phyloP scores from a whole-genome alignment of 2,329 filamentous ascomycete species.

The Sporothrix brunneoviolacea region DNA sequence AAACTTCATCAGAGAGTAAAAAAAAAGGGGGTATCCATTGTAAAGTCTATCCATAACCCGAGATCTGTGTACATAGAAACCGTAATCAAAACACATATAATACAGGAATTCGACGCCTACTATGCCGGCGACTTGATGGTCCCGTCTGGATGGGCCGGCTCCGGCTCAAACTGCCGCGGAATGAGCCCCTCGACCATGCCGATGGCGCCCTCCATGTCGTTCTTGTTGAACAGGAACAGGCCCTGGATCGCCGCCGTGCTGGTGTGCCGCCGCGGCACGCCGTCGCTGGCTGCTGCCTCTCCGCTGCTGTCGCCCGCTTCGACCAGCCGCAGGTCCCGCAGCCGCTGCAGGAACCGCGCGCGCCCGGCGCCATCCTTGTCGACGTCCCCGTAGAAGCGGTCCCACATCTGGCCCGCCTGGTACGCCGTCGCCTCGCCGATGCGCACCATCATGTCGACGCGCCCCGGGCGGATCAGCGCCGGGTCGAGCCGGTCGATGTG shows the following conservation, averaged over 20 bases:
- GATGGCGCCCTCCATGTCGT: constrained; percentile 80
- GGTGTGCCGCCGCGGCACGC: constrained; percentile 45
- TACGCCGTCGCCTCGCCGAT: constrained; percentile 81
- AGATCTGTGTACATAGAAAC: too few species aligned
- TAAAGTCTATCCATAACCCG: too few species aligned
- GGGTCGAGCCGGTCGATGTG: constrained; percentile 85
- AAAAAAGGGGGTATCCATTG: too few species aligned
- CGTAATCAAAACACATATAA: too few species aligned
- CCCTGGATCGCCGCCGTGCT: constrained; percentile 93
- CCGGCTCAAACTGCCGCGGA: constrained; percentile 48
- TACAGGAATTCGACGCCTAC: background rate
- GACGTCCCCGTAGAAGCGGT: constrained; percentile 85
- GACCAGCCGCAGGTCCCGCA: constrained; percentile 63
- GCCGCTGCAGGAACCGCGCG: constrained; percentile 61
- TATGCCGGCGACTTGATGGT: constrained; percentile 35
- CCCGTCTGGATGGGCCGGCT: constrained; percentile 32
- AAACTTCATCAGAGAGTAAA: too few species aligned
- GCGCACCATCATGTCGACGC: constrained; percentile 87
- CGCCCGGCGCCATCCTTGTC: constrained; percentile 58
- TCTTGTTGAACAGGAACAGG: constrained; percentile 92
- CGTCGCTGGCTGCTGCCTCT: background rate
- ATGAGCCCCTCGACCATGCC: constrained; percentile 65
- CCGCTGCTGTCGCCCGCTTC: constrained; percentile 35
- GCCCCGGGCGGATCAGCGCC: constrained; percentile 80
- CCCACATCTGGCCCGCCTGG: constrained; percentile 85